phyloP scores from a whole-genome alignment of 2,329 filamentous ascomycete genomes.

The Lachnellula suecica region DNA sequence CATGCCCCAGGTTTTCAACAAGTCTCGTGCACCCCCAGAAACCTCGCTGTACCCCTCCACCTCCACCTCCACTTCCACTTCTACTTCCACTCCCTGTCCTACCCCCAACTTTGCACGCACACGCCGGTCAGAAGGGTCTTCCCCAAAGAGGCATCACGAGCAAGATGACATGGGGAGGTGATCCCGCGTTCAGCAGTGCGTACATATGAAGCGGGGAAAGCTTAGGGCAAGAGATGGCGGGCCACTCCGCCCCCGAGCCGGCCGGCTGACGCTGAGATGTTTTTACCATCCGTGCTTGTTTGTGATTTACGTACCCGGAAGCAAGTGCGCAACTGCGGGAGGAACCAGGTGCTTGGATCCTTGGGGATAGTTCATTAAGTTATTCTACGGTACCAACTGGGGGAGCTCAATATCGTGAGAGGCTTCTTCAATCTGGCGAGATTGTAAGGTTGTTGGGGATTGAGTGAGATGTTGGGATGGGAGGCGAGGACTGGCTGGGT shows the following conservation, averaged over 20 bases:
- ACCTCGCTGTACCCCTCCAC: no score
- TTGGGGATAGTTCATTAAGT: neutral
- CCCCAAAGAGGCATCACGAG: conserved; percentile 7
- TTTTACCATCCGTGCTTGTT: no score
- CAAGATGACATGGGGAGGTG: neutral
- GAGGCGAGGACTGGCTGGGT: neutral
- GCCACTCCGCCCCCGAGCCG: neutral
- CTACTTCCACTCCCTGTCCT: neutral
- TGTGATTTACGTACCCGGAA: no score
- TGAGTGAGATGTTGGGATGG: neutral
- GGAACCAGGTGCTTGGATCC: neutral
- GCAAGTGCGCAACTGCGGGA: no score
- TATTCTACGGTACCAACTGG: neutral
- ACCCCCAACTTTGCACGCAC: neutral
- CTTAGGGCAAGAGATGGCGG: neutral
- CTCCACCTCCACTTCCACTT: neutral
- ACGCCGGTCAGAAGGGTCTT: conserved; percentile 2
- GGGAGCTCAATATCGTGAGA: neutral
- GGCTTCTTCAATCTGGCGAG: neutral
- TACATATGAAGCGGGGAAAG: neutral
- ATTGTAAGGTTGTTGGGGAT: neutral
- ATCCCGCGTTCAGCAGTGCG: neutral
- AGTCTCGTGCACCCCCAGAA: neutral
- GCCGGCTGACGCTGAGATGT: neutral
- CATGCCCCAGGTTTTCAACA: neutral